These are phyloP conservation scores for Cladobotryum mycophilum DNA, from an alignment of 2,329 filamentous ascomycete species.

Conservation along the genomic window DNA sequence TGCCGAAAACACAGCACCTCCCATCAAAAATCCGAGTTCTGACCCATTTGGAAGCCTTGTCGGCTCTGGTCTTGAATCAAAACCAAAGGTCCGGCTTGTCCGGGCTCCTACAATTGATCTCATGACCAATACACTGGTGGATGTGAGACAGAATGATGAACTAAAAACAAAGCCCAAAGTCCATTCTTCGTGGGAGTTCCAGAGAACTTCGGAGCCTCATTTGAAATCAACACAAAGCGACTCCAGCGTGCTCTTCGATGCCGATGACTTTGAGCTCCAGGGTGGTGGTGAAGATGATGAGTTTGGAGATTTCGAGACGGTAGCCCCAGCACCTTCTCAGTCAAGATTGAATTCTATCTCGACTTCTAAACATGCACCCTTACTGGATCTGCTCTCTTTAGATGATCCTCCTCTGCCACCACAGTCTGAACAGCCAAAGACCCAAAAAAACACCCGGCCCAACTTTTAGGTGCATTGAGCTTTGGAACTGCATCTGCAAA, in stretches of 20 bases:
- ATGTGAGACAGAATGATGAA: slow-evolving; percentile 20
- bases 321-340: slow-evolving; percentile 18
- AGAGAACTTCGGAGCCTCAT: slow-evolving; percentile 16
- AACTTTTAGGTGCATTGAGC: slow-evolving; percentile 25
- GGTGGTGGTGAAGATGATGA: slow-evolving; percentile 46
- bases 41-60: not conserved
- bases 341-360: slow-evolving; percentile 4
- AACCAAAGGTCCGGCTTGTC: slow-evolving; percentile 21
- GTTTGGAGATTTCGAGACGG: slow-evolving; percentile 56
- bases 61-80: not conserved
- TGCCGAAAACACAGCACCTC: slow-evolving; percentile 32
- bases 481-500: slow-evolving; percentile 22
- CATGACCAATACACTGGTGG: slow-evolving; percentile 46
- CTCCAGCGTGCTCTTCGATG: slow-evolving; percentile 61
- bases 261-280: slow-evolving; percentile 45
- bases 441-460: slow-evolving; percentile 21
- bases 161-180: not conserved
- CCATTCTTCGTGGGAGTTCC: slow-evolving; percentile 3
- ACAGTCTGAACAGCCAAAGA: slow-evolving; percentile 10
- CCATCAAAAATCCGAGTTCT: not conserved
- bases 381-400: slow-evolving; percentile 37
- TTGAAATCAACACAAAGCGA: slow-evolving; percentile 26
- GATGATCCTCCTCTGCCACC: slow-evolving; percentile 23
- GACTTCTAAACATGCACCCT: slow-evolving; percentile 20
- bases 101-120: slow-evolving; percentile 49